These are phyloP conservation scores for Vitis rupestris DNA, from an alignment of 164 flowering plant genomes.

Conservation along the genomic window DNA sequence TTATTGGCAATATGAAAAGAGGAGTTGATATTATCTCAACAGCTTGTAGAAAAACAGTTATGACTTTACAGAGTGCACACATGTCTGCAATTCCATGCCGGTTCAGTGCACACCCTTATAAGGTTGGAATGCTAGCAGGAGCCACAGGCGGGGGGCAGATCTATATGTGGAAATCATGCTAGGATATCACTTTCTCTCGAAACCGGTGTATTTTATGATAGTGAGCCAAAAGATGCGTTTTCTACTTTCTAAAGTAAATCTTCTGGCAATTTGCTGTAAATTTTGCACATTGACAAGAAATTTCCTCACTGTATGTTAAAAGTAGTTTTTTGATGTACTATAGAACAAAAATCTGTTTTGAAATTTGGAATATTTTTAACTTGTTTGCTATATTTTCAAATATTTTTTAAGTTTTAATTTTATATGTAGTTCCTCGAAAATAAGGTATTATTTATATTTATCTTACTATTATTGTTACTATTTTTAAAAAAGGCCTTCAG, in stretches of 20 bases:
- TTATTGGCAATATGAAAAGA: conserved; percentile 74
- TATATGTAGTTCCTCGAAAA: too few relatives aligned
- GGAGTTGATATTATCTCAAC: conserved; percentile 76
- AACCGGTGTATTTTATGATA: not conserved
- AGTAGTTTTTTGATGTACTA: too few relatives aligned
- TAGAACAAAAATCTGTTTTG: too few relatives aligned
- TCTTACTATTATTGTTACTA: too few relatives aligned
- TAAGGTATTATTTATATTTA: too few relatives aligned
- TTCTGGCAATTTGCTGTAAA: not conserved
- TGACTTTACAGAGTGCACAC: conserved; percentile 50
- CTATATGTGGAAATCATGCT: conserved; percentile 56
- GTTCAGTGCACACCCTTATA: conserved; percentile 68
- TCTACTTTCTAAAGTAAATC: not conserved
- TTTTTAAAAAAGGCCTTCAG: too few relatives aligned
- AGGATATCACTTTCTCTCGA: not conserved
- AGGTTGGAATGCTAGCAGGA: conserved; percentile 72
- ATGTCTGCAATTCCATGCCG: conserved; percentile 85
- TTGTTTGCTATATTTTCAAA: too few relatives aligned
- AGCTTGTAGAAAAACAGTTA: conserved; percentile 21
- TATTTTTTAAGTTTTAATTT: too few relatives aligned
- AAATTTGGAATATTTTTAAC: too few relatives aligned
- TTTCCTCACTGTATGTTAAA: too few relatives aligned
- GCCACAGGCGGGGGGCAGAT: conserved; percentile 83
- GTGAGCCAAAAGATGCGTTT: too few relatives aligned
- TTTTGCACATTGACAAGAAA: not conserved